Evolutionary conservation across 768 basidiomycete species (phyloP).

Genomic region (Leccinum uliginosum): DNA sequence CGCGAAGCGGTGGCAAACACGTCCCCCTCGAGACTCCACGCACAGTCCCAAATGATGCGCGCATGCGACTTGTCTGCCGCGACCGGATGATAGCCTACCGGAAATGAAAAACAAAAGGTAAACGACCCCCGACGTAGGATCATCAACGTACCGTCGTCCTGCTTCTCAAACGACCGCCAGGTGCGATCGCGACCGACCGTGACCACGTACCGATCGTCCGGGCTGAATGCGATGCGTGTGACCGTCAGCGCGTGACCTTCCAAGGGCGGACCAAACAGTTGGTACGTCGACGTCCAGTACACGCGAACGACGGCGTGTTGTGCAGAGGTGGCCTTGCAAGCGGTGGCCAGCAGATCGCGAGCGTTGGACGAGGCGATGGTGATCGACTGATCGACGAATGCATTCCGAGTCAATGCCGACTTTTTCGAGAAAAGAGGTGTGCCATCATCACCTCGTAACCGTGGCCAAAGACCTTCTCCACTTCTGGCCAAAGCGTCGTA

Average conservation of each 20-base stretch:
- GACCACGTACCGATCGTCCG: constrained; percentile 71
- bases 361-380: constrained; percentile 72
- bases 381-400: constrained; percentile 54
- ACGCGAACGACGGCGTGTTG: constrained; percentile 90
- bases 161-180: constrained; percentile 75
- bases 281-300: constrained; percentile 69
- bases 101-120: not conserved
- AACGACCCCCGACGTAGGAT: not conserved
- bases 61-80: constrained; percentile 80
- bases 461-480: constrained; percentile 96
- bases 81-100: constrained; percentile 54
- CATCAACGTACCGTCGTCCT: constrained; percentile 39
- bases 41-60: constrained; percentile 94
- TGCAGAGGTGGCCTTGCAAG: constrained; percentile 82
- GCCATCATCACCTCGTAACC: constrained; percentile 77
- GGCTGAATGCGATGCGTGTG: constrained; percentile 86
- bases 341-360: constrained; percentile 72
- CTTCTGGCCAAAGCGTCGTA: constrained; percentile 92
- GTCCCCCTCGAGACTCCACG: constrained; percentile 74
- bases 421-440: not conserved
- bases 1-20: constrained; percentile 91
- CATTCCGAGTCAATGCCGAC: not conserved
- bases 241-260: constrained; percentile 86
- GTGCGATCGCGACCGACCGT: constrained; percentile 90
- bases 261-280: constrained; percentile 66